Percentiles rank a stretch among this genome's conserved stretches.
Evolutionary conservation across 75 land plant genomes (phyloP).

Genomic region (Chamaecyparis obtusa): DNA sequence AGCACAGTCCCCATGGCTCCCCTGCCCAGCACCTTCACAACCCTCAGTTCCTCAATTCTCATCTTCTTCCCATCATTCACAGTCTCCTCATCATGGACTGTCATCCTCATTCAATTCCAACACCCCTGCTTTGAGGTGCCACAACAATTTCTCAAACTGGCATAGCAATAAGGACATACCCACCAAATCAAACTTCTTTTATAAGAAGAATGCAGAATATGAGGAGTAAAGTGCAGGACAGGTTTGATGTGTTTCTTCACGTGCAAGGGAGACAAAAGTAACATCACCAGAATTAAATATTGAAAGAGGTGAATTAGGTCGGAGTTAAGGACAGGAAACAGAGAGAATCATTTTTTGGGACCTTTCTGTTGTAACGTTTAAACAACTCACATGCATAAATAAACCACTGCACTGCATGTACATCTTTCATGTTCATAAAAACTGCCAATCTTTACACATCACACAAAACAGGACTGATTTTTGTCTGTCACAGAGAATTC

Average conservation of each 20-base stretch:
- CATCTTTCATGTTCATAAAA: no score
- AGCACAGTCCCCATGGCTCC: conserved; percentile 67
- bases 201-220: not conserved
- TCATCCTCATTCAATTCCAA: not conserved
- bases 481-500: no score
- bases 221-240: not conserved
- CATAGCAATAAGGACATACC: not conserved
- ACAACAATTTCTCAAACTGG: not conserved
- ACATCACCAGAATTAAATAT: not conserved
- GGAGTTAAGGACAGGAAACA: no score
- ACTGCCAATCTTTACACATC: no score
- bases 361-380: no score
- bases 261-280: not conserved
- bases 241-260: not conserved
- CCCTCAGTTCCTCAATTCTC: not conserved
- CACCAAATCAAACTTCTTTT: not conserved
- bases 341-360: no score
- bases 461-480: no score
- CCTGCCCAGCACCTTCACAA: conserved; percentile 36
- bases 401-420: no score
- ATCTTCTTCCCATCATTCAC: not conserved
- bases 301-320: not conserved
- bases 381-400: no score
- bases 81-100: not conserved
- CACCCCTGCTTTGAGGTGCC: not conserved